Evolutionary conservation across 108 stramenopile species (phyloP).

Genomic region (Cyclotella sp.): DNA sequence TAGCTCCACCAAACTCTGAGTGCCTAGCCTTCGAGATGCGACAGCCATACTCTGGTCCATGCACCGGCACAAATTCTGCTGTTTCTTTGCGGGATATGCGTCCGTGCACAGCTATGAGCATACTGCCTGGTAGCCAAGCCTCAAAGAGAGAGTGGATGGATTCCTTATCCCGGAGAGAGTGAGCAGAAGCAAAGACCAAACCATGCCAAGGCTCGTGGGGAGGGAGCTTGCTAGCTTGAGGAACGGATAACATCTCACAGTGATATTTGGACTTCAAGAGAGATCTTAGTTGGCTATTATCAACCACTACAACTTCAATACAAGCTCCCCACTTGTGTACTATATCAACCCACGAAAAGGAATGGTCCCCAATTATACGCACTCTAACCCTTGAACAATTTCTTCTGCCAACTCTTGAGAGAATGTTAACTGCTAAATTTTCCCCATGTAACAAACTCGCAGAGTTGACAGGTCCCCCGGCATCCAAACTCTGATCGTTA

Average conservation of each 20-base stretch:
- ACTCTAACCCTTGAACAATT: constrained; percentile 1
- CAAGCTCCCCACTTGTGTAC: background rate
- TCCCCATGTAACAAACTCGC: background rate
- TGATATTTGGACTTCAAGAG: background rate
- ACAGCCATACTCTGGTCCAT: background rate
- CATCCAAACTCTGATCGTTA: background rate
- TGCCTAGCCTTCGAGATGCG: background rate
- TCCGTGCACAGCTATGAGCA: background rate
- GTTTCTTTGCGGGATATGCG: background rate
- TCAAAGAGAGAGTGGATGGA: background rate
- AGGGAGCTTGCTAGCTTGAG: background rate
- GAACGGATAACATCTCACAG: background rate
- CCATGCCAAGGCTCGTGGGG: constrained; percentile 17
- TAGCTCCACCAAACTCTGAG: background rate
- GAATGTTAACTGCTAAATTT: background rate
- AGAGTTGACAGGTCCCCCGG: background rate
- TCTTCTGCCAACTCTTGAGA: constrained; percentile 10
- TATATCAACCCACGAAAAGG: constrained; percentile 3
- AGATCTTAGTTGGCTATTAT: background rate
- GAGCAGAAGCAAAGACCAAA: background rate
- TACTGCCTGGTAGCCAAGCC: background rate
- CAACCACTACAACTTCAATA: background rate
- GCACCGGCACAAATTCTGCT: background rate
- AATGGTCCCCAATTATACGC: constrained; percentile 1
- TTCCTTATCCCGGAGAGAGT: background rate